Conservation (phyloP, 164 flowering plant species). For the Kalanchoe fedtschenkoi region DNA sequence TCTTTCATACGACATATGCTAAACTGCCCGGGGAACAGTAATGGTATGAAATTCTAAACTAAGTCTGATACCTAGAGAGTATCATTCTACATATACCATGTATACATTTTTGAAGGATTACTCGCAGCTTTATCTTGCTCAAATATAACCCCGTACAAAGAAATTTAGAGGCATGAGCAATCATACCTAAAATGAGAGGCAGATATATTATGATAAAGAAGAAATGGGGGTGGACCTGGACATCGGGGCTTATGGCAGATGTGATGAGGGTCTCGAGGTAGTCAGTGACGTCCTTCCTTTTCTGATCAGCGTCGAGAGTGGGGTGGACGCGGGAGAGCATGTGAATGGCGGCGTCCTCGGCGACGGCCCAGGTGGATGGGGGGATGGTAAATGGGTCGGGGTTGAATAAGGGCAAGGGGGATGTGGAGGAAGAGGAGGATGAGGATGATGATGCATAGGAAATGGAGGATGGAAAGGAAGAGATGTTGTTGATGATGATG, state of each 20-base stretch:
- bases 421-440: conserved; percentile 4
- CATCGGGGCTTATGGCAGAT: conserved; percentile 21
- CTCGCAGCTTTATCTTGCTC: too few relatives aligned
- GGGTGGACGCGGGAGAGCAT: conserved; percentile 27
- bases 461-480: background rate
- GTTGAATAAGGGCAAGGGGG: conserved; percentile 1
- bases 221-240: conserved; percentile 4
- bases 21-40: background rate
- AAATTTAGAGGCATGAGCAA: background rate
- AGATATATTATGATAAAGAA: background rate
- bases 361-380: conserved; percentile 17
- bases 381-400: conserved; percentile 16
- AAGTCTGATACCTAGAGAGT: too few relatives aligned
- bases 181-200: background rate
- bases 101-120: too few relatives aligned
- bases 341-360: conserved; percentile 22
- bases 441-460: conserved; percentile 1
- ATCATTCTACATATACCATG: background rate
- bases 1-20: background rate
- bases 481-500: too few relatives aligned
- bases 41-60: background rate
- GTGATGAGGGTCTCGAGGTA: conserved; percentile 27
- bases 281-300: conserved; percentile 28
- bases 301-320: conserved; percentile 21
- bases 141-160: too few relatives aligned